A percentile compares a stretch with the other conserved stretches of the same genome.
phyloP scores from a whole-genome alignment of 768 basidiomycete genomes.

The Tricholoma bakamatsutake region DNA sequence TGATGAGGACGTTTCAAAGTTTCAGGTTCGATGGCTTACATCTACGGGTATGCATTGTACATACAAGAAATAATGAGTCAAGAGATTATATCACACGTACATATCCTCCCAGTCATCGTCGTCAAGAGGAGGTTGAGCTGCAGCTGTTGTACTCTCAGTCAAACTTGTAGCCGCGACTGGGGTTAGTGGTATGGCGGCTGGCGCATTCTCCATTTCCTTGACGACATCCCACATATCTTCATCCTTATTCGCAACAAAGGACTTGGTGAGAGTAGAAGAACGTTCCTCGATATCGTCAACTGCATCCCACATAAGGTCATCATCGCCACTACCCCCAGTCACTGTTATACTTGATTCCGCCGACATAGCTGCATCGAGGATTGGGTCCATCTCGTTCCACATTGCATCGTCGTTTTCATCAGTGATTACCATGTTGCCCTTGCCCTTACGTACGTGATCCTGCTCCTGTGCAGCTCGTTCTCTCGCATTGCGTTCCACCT shows the following conservation, averaged over 20 bases:
- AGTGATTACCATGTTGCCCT: not conserved
- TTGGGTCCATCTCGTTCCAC: slow-evolving; percentile 61
- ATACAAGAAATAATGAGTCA: not conserved
- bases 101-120: slow-evolving; percentile 63
- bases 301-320: slow-evolving; percentile 2
- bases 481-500: slow-evolving; percentile 28
- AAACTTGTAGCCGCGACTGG: not conserved
- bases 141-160: slow-evolving; percentile 8
- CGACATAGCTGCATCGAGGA: slow-evolving; percentile 8
- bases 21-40: not conserved
- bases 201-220: slow-evolving; percentile 42
- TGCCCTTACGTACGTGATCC: not conserved
- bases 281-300: slow-evolving; percentile 1
- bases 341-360: not conserved
- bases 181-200: slow-evolving; percentile 13
- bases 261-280: not conserved
- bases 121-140: slow-evolving; percentile 14
- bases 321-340: slow-evolving; percentile 20
- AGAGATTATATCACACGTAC: slow-evolving; percentile 36
- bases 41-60: not conserved
- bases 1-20: not conserved
- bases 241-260: slow-evolving; percentile 31
- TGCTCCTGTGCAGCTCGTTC: slow-evolving; percentile 2
- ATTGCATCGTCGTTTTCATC: slow-evolving; percentile 54
- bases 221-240: slow-evolving; percentile 75